Base-by-base conservation (phyloP, 192 early-diverging fungal species). In the Geranomyces michiganensis region DNA sequence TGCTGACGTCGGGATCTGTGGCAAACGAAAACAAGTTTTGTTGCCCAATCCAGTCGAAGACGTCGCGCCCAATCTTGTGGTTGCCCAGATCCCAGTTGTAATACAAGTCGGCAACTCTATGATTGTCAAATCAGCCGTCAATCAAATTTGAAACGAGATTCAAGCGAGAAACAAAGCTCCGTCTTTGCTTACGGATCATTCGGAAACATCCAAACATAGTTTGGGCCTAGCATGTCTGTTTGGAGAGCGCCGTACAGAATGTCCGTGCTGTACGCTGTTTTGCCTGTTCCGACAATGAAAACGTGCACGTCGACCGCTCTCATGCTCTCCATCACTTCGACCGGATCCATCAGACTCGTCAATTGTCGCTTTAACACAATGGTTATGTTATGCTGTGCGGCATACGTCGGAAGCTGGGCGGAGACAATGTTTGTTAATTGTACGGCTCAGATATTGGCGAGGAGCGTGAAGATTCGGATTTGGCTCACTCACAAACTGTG, bases 1-100 rank as follows among this genome's bases (percentile, higher is more conserved):
- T 17, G 22, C 1, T 17, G 58, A 27, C 58, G 17, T 17, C 27
- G 17, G 58, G 58, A 29, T 60, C 58, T 7, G 31, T 17, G 27
- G 58, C 31, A 32, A 60, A 31, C 9, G 58, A 60, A 29, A 60
- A 60, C 58, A 60, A 27, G 17, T 60, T 60, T 60, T 60, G 58
- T 17, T 24, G 30, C 22, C 6, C 58, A 26, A 60, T 60, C 58
- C 58, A 60, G 30, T 60, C 7, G 31, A 60, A 31, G 27, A 4
- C 3, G 7, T 7, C 5, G 1, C 5, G 22, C 5, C 29, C 58
- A 60, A 60, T 60, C 6, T 19, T 6, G 4, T 29, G 7, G 58
- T 32, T 17, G 31, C 58, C 58, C 5, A 7, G 10, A 24, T 60
- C 31, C 12, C 29, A 29, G 26, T 60, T 60, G 17, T 26, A 60